phyloP scores from a whole-genome alignment of 805 yeast species.

The Candida xyloterini region DNA sequence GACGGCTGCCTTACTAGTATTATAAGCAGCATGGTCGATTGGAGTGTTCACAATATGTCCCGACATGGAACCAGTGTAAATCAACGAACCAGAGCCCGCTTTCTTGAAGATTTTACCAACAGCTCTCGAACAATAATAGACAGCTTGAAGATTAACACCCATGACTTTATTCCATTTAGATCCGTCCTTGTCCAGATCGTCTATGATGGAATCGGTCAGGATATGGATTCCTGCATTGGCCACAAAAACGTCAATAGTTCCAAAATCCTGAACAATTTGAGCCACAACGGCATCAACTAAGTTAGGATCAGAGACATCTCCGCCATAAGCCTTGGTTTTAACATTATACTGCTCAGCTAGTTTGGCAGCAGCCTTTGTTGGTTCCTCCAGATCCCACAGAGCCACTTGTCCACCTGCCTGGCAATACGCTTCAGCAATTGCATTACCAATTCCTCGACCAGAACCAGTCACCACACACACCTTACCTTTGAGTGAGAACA shows the following conservation, averaged over 20 bases:
- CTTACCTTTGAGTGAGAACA: slow-evolving; percentile 42
- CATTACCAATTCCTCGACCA: slow-evolving; percentile 40
- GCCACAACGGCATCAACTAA: slow-evolving; percentile 30
- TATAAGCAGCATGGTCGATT: slow-evolving; percentile 47
- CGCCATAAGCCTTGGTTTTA: slow-evolving; percentile 19
- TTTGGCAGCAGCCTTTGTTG: slow-evolving; percentile 33
- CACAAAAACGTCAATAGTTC: slow-evolving; percentile 40
- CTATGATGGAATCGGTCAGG: slow-evolving; percentile 23
- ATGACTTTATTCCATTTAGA: slow-evolving; percentile 45
- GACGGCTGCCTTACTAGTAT: slow-evolving; percentile 49
- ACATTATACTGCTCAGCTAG: slow-evolving; percentile 40
- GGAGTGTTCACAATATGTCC: slow-evolving; percentile 55
- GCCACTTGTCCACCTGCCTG: slow-evolving; percentile 44
- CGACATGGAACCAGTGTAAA: slow-evolving; percentile 55
- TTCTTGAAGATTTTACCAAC: slow-evolving; percentile 46
- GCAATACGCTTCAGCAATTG: slow-evolving; percentile 41
- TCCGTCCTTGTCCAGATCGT: slow-evolving; percentile 32
- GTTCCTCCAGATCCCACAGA: slow-evolving; percentile 40
- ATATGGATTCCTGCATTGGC: slow-evolving; percentile 42
- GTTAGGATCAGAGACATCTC: slow-evolving; percentile 34
- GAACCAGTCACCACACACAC: slow-evolving; percentile 43
- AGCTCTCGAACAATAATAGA: slow-evolving; percentile 48
- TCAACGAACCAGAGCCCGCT: slow-evolving; percentile 46
- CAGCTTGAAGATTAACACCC: slow-evolving; percentile 48
- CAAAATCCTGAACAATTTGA: slow-evolving; percentile 37